Percentiles rank a stretch among this genome's conserved stretches.
Conservation (phyloP, 176 grass and related monocot genomes). For the Metroxylon sagu region DNA sequence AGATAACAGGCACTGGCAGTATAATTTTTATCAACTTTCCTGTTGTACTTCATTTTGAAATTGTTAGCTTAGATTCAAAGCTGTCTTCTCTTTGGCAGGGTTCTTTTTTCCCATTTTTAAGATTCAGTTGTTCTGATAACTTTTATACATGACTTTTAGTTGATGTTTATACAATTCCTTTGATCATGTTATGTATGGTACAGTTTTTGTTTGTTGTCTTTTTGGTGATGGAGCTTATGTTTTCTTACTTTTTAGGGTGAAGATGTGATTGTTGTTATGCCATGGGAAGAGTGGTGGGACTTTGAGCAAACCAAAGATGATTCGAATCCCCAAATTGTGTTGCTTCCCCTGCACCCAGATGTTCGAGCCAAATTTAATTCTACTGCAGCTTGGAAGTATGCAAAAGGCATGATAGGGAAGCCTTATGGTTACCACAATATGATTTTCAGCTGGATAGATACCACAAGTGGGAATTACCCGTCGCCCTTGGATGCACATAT, state of each 20-base stretch:
- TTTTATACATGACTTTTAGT: no score
- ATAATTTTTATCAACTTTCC: no score
- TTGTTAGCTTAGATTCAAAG: no score
- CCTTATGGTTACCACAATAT: conserved; percentile 96
- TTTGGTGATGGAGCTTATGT: not conserved
- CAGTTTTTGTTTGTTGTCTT: no score
- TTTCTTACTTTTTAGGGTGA: conserved; percentile 46
- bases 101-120: conserved; percentile 5
- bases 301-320: conserved; percentile 74
- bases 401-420: conserved; percentile 64
- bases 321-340: conserved; percentile 85
- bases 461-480: conserved; percentile 77
- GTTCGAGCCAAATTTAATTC: conserved; percentile 81
- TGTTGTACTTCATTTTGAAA: no score
- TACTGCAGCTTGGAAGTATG: conserved; percentile 92
- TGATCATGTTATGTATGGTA: no score
- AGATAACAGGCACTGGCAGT: no score
- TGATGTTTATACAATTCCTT: no score
- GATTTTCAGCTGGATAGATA: conserved; percentile 99
- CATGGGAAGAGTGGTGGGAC: conserved; percentile 99
- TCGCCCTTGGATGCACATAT: conserved; percentile 92
- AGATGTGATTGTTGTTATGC: conserved; percentile 86
- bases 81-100: no score
- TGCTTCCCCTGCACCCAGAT: conserved; percentile 70
- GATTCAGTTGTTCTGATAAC: not conserved